Percentiles rank a stretch among this genome's conserved stretches.
These are phyloP conservation scores for Grigorovia yakushimaensis DNA, from an alignment of 805 yeast genomes.

Conservation along the genomic window DNA sequence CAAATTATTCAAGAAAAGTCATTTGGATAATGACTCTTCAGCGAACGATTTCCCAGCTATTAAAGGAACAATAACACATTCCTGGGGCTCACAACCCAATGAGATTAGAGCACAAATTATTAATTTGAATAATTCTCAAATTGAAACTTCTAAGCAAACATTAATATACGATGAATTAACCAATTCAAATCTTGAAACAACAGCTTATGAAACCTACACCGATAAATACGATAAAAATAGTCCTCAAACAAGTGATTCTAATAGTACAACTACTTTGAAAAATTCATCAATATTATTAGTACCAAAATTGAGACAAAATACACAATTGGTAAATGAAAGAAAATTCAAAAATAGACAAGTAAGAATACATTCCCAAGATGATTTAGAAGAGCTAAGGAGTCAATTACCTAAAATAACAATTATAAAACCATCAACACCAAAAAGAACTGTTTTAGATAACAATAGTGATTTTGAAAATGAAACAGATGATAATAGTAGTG, in stretches of 20 bases:
- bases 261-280: background rate
- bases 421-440: slow-evolving; percentile 1
- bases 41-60: slow-evolving; percentile 27
- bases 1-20: background rate
- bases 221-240: too few species aligned
- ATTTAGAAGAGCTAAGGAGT: slow-evolving; percentile 13
- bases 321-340: background rate
- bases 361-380: slow-evolving; percentile 24
- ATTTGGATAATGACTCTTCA: background rate
- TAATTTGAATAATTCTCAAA: background rate
- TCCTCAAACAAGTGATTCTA: too few species aligned
- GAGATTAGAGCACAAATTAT: background rate
- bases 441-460: background rate
- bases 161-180: too few species aligned
- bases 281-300: background rate
- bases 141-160: too few species aligned
- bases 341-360: slow-evolving; percentile 22
- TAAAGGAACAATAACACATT: slow-evolving; percentile 40
- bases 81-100: slow-evolving; percentile 32
- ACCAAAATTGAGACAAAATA: slow-evolving; percentile 1
- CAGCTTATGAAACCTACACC: too few species aligned
- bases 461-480: slow-evolving; percentile 2
- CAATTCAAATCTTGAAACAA: too few species aligned
- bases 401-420: slow-evolving; percentile 4
- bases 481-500: slow-evolving; percentile 4